These are phyloP conservation scores for Yarrowia yakushimensis DNA, from an alignment of 805 yeast species.

Conservation along the genomic window DNA sequence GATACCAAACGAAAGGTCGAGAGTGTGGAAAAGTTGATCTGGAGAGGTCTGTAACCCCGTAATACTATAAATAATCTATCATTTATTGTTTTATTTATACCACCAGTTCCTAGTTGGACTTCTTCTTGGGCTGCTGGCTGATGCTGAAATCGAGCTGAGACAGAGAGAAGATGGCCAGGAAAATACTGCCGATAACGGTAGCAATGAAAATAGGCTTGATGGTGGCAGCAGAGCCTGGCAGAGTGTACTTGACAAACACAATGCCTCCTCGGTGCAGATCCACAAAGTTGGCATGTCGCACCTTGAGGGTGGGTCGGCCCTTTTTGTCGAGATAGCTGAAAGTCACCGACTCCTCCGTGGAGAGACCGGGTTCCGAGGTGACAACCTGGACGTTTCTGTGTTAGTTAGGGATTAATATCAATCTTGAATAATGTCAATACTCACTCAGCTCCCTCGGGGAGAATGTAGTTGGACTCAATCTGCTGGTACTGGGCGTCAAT, in stretches of 20 bases:
- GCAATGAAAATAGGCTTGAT: constrained; percentile 67
- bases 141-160: constrained; percentile 47
- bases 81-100: background rate
- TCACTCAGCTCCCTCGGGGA: constrained; percentile 77
- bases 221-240: constrained; percentile 50
- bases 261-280: constrained; percentile 62
- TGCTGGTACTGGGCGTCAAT: constrained; percentile 63
- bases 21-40: constrained; percentile 61
- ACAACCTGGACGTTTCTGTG: constrained; percentile 17
- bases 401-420: background rate
- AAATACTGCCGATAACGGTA: constrained; percentile 59
- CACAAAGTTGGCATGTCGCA: constrained; percentile 57
- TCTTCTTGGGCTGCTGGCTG: constrained; percentile 23
- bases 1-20: constrained; percentile 59
- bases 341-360: constrained; percentile 35
- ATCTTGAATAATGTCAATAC: background rate
- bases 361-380: constrained; percentile 47
- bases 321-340: constrained; percentile 55
- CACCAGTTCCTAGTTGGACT: background rate
- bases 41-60: constrained; percentile 55
- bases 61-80: background rate
- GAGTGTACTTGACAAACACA: constrained; percentile 60
- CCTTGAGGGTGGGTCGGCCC: constrained; percentile 74
- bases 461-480: constrained; percentile 57
- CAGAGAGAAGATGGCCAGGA: constrained; percentile 48